Evolutionary conservation across 2,329 filamentous ascomycete genomes (phyloP).

Genomic region (Chrysosphaeria jannelii): DNA sequence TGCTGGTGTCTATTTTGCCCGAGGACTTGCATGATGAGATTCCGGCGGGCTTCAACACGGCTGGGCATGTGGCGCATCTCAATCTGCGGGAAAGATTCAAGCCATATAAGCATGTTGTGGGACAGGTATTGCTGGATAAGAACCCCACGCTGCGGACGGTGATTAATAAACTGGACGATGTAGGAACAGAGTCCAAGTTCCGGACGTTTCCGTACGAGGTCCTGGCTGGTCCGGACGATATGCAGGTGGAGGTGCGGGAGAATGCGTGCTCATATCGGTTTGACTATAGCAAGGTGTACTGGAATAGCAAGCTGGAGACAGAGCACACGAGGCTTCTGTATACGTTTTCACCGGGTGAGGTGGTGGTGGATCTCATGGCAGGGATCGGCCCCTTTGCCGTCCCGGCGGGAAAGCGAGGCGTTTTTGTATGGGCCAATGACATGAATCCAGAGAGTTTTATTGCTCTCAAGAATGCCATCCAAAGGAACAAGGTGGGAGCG

Average conservation of each 20-base stretch:
- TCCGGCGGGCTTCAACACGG: conserved; percentile 60
- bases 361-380: conserved; percentile 89
- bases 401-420: conserved; percentile 63
- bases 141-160: conserved; percentile 58
- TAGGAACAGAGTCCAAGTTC: conserved; percentile 61
- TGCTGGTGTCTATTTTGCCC: conserved; percentile 55
- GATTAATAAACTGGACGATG: conserved; percentile 82
- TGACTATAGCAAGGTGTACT: conserved; percentile 91
- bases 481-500: conserved; percentile 46
- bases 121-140: conserved; percentile 67
- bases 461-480: conserved; percentile 37
- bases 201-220: conserved; percentile 85
- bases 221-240: conserved; percentile 48
- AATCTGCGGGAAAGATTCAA: conserved; percentile 64
- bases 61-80: conserved; percentile 76
- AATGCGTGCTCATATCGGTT: conserved; percentile 69
- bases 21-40: conserved; percentile 53
- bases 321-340: conserved; percentile 61
- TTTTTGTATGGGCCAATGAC: conserved; percentile 92
- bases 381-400: conserved; percentile 88
- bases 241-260: conserved; percentile 60
- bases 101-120: conserved; percentile 66
- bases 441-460: conserved; percentile 72
- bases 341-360: conserved; percentile 55
- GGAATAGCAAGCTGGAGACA: conserved; percentile 74